Percentiles rank a stretch among this genome's conserved stretches.
Evolutionary conservation across 306 rosid species (phyloP).

Genomic region (Hippophae rhamnoides): DNA sequence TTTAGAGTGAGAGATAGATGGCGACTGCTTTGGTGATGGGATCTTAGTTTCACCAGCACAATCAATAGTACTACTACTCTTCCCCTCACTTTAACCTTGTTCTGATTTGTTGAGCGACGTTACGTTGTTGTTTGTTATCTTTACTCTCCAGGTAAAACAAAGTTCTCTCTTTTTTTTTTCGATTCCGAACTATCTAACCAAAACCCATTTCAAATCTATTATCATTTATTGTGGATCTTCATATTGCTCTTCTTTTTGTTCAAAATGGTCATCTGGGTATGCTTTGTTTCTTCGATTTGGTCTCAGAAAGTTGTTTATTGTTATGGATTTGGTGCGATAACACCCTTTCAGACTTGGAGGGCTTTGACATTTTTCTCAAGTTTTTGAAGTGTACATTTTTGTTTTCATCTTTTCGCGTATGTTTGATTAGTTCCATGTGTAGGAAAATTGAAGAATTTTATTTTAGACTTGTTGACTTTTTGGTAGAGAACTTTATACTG

Average conservation of each 20-base stretch:
- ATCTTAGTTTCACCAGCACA: slow-evolving; percentile 47
- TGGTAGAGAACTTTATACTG: neutral
- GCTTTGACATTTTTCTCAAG: neutral
- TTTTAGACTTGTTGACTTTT: slow-evolving; percentile 6
- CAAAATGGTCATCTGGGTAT: slow-evolving; percentile 31
- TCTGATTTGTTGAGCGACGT: slow-evolving; percentile 8
- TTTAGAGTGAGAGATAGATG: slow-evolving; percentile 22
- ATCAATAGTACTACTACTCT: slow-evolving; percentile 27
- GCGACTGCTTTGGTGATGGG: slow-evolving; percentile 47
- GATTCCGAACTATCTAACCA: slow-evolving; percentile 1
- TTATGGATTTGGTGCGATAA: slow-evolving; percentile 3
- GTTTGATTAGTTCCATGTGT: slow-evolving; percentile 7
- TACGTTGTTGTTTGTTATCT: slow-evolving; percentile 4
- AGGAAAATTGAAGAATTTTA: neutral
- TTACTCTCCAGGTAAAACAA: slow-evolving; percentile 30
- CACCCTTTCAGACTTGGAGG: slow-evolving; percentile 2
- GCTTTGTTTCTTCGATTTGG: slow-evolving; percentile 18
- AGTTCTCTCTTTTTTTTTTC: neutral
- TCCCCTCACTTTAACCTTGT: slow-evolving; percentile 35
- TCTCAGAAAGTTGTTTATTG: slow-evolving; percentile 5
- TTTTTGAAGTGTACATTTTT: neutral
- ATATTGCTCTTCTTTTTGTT: slow-evolving; percentile 22
- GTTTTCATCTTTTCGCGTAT: neutral
- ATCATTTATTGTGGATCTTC: slow-evolving; percentile 40
- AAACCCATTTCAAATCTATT: slow-evolving; percentile 3